Conservation (phyloP, 805 yeast genomes). For the Candida orba region DNA sequence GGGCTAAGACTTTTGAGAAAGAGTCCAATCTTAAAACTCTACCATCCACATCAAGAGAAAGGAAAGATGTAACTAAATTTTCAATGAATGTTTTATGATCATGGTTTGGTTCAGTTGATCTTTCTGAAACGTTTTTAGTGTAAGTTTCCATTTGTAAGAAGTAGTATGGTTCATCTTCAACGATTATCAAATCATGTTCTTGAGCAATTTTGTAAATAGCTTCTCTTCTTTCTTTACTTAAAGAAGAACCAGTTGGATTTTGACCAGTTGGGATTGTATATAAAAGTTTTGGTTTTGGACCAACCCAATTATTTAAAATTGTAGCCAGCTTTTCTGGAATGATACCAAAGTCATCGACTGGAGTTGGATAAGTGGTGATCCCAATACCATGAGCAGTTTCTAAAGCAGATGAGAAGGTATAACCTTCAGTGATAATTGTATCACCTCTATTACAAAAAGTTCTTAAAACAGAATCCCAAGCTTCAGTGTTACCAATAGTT, state of each 20-base stretch:
- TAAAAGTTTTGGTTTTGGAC: conserved; percentile 70
- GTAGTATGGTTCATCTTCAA: conserved; percentile 98
- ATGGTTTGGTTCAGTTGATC: conserved; percentile 11
- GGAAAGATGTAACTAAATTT: conserved; percentile 53
- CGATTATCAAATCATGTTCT: conserved; percentile 76
- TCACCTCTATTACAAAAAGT: conserved; percentile 76
- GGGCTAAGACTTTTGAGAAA: conserved; percentile 71
- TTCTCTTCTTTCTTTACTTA: conserved; percentile 68
- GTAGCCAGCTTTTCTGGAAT: conserved; percentile 61
- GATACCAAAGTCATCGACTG: conserved; percentile 74
- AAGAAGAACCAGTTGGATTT: conserved; percentile 92
- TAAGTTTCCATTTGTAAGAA: conserved; percentile 89
- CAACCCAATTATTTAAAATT: conserved; percentile 64
- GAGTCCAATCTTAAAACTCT: conserved; percentile 74
- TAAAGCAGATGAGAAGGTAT: conserved; percentile 75
- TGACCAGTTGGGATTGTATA: conserved; percentile 96
- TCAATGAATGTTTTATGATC: conserved; percentile 33
- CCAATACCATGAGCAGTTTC: conserved; percentile 77
- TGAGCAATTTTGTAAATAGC: conserved; percentile 71
- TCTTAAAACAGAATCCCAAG: conserved; percentile 79
- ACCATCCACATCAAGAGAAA: conserved; percentile 69
- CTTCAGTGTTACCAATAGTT: conserved; percentile 84
- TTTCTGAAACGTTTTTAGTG: conserved; percentile 36
- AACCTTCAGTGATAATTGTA: conserved; percentile 74
- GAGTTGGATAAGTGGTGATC: conserved; percentile 58